Conservation (phyloP, 371 early-diverging fungal genomes). For the Encephalitozoon romaleae region DNA sequence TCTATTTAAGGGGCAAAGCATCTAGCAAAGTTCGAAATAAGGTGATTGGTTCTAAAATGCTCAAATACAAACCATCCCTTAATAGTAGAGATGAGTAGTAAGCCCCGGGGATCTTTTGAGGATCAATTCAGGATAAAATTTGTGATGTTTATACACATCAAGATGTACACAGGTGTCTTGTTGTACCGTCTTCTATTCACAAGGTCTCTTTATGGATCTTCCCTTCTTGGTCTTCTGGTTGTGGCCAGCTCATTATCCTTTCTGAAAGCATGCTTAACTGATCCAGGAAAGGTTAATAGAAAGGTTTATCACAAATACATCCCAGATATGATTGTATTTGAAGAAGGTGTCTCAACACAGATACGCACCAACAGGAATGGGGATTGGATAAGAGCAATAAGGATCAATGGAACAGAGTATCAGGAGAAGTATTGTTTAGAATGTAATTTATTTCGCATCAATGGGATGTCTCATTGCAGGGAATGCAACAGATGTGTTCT, state of each 20-base stretch:
- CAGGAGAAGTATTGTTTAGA: slow-evolving; percentile 45
- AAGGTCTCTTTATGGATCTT: neutral
- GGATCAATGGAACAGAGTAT: neutral
- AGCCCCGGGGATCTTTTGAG: neutral
- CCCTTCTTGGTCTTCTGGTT: neutral
- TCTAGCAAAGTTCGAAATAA: neutral
- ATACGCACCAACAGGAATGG: neutral
- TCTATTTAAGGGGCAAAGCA: neutral
- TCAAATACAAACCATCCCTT: neutral
- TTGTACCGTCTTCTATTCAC: neutral
- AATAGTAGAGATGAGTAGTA: neutral
- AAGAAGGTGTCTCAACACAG: neutral
- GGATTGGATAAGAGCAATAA: slow-evolving; percentile 14
- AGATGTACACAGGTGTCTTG: neutral
- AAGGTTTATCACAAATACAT: neutral
- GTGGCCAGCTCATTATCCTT: slow-evolving; percentile 11
- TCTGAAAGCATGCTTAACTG: neutral
- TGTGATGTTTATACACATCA: neutral
- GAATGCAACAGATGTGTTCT: slow-evolving; percentile 55
- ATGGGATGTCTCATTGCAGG: slow-evolving; percentile 50
- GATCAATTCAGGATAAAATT: neutral
- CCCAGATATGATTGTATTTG: neutral
- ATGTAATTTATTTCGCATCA: slow-evolving; percentile 51
- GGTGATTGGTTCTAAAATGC: neutral
- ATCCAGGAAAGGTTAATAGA: slow-evolving; percentile 20